Base-by-base conservation (phyloP, 2,329 filamentous ascomycete genomes). In the Simplicillium aogashimaense region DNA sequence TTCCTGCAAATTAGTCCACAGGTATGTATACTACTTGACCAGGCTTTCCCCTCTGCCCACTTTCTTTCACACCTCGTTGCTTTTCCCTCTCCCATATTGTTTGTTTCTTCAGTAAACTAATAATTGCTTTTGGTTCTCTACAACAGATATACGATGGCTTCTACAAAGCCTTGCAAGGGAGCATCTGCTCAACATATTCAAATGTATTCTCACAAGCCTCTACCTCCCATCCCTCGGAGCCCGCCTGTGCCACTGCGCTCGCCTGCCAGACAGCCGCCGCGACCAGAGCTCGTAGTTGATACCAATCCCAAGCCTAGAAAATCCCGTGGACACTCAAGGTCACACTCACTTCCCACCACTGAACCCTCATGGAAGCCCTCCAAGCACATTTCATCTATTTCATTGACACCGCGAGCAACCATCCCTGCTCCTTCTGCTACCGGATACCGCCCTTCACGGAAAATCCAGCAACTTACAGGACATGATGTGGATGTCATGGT, bases 391-490 rank as follows among this genome's bases (percentile, higher is more conserved):
- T 31, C 38, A 30, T 37, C 35, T 25, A 31, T 43, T 10, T 35
- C 38, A 3, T n/a, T 12, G 18, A 32, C 32, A n/a, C 31, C 31
- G 12, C 38, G 7, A 25, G 16, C 37, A 9, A 25, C 20, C 20
- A 25, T 25, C 9, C 20, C 20, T 9, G 20, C 40, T 3, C 7
- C 9, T 17, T 43, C 50, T 18, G 41, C 48, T 10, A 43, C 48
- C 16, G 47, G 50, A 15, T 49, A 46, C 9, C 51, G 54, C 1
- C 60, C 64, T 0, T 56, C 57, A 0, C 52, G 53, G 34, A 70
- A 69, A 51, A 53, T 67, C 33, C 55, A 58, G 29, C 62, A 66
- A 46, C 54, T 70, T 12, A 68, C 55, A 5, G 66, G 65, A 2
- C 52, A 61, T 20, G 60, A 64, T 32, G 35, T 67, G n/a, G 53